These are phyloP conservation scores for Thelonectria discophora DNA, from an alignment of 2,329 filamentous ascomycete species.

Conservation along the genomic window DNA sequence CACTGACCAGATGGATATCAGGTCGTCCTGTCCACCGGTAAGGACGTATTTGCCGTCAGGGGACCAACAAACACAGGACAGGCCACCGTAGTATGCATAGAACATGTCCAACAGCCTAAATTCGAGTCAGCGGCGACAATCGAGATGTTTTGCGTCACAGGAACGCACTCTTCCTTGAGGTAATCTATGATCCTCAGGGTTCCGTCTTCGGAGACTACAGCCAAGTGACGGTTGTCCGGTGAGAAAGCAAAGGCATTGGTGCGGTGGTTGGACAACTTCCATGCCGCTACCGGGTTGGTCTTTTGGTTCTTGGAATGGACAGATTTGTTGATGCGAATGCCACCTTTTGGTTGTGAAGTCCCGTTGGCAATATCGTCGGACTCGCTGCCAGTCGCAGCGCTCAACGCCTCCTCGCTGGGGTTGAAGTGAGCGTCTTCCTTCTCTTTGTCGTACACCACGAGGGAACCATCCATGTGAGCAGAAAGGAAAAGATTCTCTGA, in stretches of 20 bases:
- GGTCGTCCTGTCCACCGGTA: constrained; percentile 93
- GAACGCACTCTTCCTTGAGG: constrained; percentile 80
- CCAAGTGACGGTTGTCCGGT: constrained; percentile 85
- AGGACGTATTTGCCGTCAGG: constrained; percentile 96
- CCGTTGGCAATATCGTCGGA: constrained; percentile 48
- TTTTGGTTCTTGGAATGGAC: constrained; percentile 95
- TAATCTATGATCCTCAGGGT: constrained; percentile 91
- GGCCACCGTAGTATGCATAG: constrained; percentile 90
- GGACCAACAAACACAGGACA: constrained; percentile 96
- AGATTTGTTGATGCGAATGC: constrained; percentile 84
- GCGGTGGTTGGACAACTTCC: constrained; percentile 90
- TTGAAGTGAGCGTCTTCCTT: constrained; percentile 87
- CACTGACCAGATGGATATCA: constrained; percentile 95
- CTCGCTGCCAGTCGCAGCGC: constrained; percentile 67
- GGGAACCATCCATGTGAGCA: constrained; percentile 87
- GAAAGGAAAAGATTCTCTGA: constrained; percentile 94
- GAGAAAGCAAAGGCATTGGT: constrained; percentile 94
- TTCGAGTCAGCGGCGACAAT: constrained; percentile 20
- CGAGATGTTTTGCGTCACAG: not conserved
- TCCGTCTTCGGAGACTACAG: constrained; percentile 91
- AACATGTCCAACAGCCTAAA: constrained; percentile 83
- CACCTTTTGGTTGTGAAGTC: constrained; percentile 47
- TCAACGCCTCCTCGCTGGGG: constrained; percentile 67
- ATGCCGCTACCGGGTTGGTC: constrained; percentile 88
- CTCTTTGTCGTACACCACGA: constrained; percentile 97